Percentiles rank a stretch among this genome's conserved stretches.
Evolutionary conservation across 106 monocot genomes (phyloP).

Genomic region (Gastrodia elata): DNA sequence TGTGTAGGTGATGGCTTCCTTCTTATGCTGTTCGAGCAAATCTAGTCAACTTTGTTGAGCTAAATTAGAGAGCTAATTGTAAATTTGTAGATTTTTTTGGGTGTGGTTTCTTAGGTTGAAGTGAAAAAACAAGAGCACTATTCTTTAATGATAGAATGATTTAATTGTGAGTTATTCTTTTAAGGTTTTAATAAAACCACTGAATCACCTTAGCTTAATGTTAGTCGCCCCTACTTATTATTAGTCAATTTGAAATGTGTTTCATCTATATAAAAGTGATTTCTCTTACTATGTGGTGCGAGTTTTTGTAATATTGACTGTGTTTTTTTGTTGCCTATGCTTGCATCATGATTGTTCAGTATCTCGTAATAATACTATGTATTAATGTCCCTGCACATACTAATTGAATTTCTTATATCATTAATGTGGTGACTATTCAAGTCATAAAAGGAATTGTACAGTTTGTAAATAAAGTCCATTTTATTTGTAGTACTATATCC

Average conservation of each 20-base stretch:
- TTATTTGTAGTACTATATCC: too few relatives aligned
- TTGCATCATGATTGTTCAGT: not conserved
- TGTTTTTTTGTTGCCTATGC: not conserved
- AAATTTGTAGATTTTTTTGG: slow-evolving; percentile 7
- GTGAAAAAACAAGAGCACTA: not conserved
- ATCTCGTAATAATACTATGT: too few relatives aligned
- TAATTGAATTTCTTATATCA: too few relatives aligned
- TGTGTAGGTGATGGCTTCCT: not conserved
- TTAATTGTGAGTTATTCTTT: not conserved
- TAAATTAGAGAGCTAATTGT: not conserved
- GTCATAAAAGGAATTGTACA: too few relatives aligned
- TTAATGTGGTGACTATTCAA: too few relatives aligned
- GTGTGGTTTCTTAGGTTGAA: not conserved
- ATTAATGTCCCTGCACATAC: too few relatives aligned
- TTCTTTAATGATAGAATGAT: not conserved
- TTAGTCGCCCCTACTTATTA: not conserved
- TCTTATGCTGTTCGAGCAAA: not conserved
- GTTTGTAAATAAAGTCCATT: too few relatives aligned
- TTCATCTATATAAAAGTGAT: not conserved
- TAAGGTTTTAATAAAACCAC: not conserved
- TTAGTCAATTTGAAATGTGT: not conserved
- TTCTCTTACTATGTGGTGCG: not conserved
- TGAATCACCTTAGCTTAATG: not conserved
- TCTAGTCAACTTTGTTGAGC: not conserved
- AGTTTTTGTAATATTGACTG: not conserved